A percentile compares a stretch with the other conserved stretches of the same genome.
These are phyloP conservation scores for Annulohypoxylon truncatum DNA, from an alignment of 2,329 filamentous ascomycete species.

Conservation along the genomic window DNA sequence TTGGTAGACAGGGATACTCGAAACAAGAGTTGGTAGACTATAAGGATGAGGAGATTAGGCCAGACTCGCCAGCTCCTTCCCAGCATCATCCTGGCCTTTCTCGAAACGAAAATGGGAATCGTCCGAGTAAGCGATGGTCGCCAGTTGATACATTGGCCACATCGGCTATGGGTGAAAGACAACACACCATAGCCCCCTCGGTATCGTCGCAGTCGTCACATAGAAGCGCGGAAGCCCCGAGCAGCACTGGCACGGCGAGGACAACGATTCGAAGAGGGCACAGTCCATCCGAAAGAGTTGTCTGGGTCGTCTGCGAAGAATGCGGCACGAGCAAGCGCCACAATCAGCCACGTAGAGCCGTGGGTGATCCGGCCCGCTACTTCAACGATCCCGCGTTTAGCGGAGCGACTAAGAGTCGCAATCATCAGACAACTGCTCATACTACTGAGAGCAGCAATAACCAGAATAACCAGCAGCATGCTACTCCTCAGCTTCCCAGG, in stretches of 20 bases:
- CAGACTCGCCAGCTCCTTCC: constrained; percentile 4
- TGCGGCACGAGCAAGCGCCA: constrained; percentile 49
- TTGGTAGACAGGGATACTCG: constrained; percentile 45
- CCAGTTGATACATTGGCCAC: constrained; percentile 44
- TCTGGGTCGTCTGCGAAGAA: constrained; percentile 51
- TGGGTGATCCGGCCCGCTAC: constrained; percentile 49
- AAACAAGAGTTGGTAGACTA: constrained; percentile 16
- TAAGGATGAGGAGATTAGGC: constrained; percentile 15
- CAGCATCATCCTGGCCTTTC: constrained; percentile 3
- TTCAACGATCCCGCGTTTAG: constrained; percentile 47
- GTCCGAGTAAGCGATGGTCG: constrained; percentile 50
- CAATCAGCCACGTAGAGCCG: constrained; percentile 37
- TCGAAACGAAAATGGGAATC: constrained; percentile 36
- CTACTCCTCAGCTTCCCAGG: constrained; percentile 31
- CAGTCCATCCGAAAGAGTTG: constrained; percentile 45
- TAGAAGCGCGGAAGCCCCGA: constrained; percentile 42
- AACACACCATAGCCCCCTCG: constrained; percentile 42
- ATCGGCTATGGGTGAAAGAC: constrained; percentile 30
- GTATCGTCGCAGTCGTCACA: constrained; percentile 45
- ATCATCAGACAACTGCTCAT: constrained; percentile 9
- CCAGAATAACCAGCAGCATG: constrained; percentile 31
- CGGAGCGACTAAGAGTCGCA: constrained; percentile 15
- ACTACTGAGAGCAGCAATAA: constrained; percentile 9
- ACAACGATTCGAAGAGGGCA: constrained; percentile 42
- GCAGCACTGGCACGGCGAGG: constrained; percentile 40